These are phyloP conservation scores for Penicillium verhagenii DNA, from an alignment of 495 filamentous ascomycete genomes.

Conservation along the genomic window DNA sequence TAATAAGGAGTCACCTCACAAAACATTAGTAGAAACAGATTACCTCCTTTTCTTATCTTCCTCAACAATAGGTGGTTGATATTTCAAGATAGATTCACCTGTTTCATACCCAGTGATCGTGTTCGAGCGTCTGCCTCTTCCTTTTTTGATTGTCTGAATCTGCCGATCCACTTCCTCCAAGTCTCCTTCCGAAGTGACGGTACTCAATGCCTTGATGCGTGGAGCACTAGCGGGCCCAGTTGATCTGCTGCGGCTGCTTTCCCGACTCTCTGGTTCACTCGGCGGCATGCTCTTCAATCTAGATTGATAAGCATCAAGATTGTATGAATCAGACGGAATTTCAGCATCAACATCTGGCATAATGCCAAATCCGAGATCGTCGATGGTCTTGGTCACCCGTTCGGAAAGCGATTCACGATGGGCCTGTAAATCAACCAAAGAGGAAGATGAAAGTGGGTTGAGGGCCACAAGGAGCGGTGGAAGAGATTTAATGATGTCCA, in stretches of 20 bases:
- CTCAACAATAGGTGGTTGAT: conserved; percentile 6
- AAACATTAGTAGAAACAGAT: not conserved
- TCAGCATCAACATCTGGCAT: conserved; percentile 83
- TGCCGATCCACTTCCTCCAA: conserved; percentile 76
- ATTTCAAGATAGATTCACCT: conserved; percentile 26
- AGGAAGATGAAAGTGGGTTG: conserved; percentile 72
- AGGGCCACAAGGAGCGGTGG: conserved; percentile 76
- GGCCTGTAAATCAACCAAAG: conserved; percentile 67
- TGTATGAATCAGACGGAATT: conserved; percentile 59
- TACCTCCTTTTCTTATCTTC: conserved; percentile 18
- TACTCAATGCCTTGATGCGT: conserved; percentile 59
- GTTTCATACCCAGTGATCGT: conserved; percentile 18
- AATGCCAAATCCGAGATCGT: conserved; percentile 84
- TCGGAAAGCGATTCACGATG: conserved; percentile 66
- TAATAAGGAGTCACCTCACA: not conserved
- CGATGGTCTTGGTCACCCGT: conserved; percentile 80
- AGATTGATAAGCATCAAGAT: conserved; percentile 35
- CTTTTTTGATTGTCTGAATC: conserved; percentile 65
- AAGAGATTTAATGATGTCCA: conserved; percentile 92
- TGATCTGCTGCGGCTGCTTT: conserved; percentile 62
- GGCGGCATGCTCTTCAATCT: conserved; percentile 28
- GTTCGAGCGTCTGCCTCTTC: conserved; percentile 55
- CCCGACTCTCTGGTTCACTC: conserved; percentile 49
- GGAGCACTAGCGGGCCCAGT: conserved; percentile 48
- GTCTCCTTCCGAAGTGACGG: conserved; percentile 65